Evolutionary conservation across 2,329 filamentous ascomycete genomes (phyloP), one percentile per base, ranked within the genome.

Genomic region (Aspergillus jensenii): DNA sequence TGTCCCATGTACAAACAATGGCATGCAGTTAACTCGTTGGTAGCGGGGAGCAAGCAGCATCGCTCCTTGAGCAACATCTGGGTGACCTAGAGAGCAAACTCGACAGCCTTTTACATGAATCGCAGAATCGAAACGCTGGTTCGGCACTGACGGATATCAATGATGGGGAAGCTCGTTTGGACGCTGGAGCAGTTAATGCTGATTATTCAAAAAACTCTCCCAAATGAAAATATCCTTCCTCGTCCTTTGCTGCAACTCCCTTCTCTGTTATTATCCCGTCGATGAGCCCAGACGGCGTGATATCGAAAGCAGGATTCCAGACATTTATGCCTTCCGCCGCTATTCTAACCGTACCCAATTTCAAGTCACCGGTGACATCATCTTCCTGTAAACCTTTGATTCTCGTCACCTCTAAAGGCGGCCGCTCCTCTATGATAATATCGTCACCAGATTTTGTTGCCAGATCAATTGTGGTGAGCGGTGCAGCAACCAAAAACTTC

Each of bases 241-340:
- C 72, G 46, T 84, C 85, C 80, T 93, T 96, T 68, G 91, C 88
- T 3, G 96, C 87, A 7, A 92, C 90, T 0, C 93, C 93, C 67
- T 89, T 87, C 77, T 99, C 95, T 0, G 95, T 99, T 62, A 98
- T 90, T 58, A 99, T 89, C 2, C 90, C 92, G 74, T 99, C 95
- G 63, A 99, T 97, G 53, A 97, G 79, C 62, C 86, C 85, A 39
- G 90, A 86, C 0, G 95, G 93, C 9, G 95, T 99, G 35, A 99
- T 90, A 70, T 99, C 95, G 71, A 99, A 99, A 0, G 92, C 90
- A 33, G 95, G 95, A 73, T 99, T 99, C 93, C 95, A 99, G 8
- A 98, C 92, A 41, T 84, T 81, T 61, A 98, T 92, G 2, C 86
- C 86, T 69, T 83, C 79, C 5, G 87, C 85, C 33, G 93, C 93